Evolutionary conservation across 2,329 filamentous ascomycete genomes (phyloP).

Genomic region (Fusarium tupiense): DNA sequence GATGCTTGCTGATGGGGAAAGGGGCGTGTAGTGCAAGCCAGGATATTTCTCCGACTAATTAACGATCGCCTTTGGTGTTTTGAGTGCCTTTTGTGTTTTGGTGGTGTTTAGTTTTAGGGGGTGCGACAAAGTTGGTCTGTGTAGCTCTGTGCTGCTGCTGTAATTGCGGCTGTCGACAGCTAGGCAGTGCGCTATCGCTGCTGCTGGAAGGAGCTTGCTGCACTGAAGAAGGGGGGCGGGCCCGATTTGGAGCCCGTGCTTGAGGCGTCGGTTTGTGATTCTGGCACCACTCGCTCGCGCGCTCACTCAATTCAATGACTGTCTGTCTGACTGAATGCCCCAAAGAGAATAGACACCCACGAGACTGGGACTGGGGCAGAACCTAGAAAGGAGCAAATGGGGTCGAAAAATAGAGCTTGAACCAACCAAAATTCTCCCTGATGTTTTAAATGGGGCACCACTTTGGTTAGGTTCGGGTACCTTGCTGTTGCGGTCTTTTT

Average conservation of each 20-base stretch:
- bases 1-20: constrained; percentile 9
- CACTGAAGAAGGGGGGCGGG: constrained; percentile 4
- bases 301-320: not conserved
- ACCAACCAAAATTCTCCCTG: constrained; percentile 12
- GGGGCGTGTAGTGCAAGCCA: constrained; percentile 20
- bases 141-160: not conserved
- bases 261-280: not conserved
- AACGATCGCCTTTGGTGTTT: constrained; percentile 33
- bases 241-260: constrained; percentile 6
- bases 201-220: constrained; percentile 13
- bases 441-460: not conserved
- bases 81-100: constrained; percentile 13
- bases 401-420: constrained; percentile 20
- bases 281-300: constrained; percentile 12
- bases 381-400: constrained; percentile 22
- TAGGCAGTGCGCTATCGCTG: not conserved
- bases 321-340: not conserved
- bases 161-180: not conserved
- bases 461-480: constrained; percentile 22
- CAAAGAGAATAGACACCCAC: not conserved
- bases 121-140: constrained; percentile 1
- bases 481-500: constrained; percentile 26
- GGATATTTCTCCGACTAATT: constrained; percentile 40
- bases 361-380: constrained; percentile 14
- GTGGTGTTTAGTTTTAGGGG: not conserved